Evolutionary conservation across 208 protist species (phyloP), one percentile per base, ranked within the genome.

Genomic region (Herpetomonas samuelpessoai): DNA sequence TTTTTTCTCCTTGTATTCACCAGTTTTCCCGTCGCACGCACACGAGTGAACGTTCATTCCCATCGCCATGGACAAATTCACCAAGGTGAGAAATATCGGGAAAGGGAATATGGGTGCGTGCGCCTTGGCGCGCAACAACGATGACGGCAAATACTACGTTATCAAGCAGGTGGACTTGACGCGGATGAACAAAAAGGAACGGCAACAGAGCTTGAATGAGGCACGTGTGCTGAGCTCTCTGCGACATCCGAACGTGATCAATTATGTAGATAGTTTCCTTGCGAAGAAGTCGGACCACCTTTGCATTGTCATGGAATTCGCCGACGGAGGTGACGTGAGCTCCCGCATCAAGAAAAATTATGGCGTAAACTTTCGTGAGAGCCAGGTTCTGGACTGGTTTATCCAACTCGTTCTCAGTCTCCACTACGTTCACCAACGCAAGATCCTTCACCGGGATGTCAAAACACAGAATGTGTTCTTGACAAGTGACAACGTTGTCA

Each of bases 91-190:
- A 4, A 86, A 88, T n/a, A 92, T 97, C 63, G 93, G 93, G 18
- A 97, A 96, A 57, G 93, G 93, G 30, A 96, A 95, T 60, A 96
- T 97, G 88, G 93, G 93, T n/a, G 77, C 89, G n/a, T 96, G 91
- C 52, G 84, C 82, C 10, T 76, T 97, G 2, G 91, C 84, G 9
- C 83, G 86, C 52, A 93, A 94, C 73, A 97, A 95, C 60, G 87
- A 95, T 18, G 88, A 97, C 51, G 87, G 86, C 16, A 89, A 92
- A 64, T 90, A 83, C 45, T 97, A 97, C 64, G 91, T 97, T 7
- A 96, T 97, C 51, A 97, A 97, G 68, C 91, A 97, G 62, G 86
- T 97, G 2, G 88, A 97, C 57, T 74, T 97, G 19, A 85, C 82
- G 0, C 65, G 79, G 2, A 86, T 97, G 77, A 93, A 74, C 66